Base-by-base conservation (phyloP, 257 asterid species). In the Parsonsia alboflavescens region DNA sequence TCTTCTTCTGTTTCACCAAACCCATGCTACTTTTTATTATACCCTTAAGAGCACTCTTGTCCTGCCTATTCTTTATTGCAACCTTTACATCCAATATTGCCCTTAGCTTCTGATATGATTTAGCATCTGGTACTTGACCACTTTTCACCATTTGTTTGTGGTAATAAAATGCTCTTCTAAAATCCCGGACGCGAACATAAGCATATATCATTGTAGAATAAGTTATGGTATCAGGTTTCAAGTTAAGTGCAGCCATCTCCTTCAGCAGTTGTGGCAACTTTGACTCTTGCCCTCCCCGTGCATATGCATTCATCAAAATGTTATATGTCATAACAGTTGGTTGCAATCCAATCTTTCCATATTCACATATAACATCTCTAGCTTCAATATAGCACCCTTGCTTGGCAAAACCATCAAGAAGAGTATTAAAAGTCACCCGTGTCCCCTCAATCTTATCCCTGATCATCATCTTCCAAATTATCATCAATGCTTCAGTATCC, bases 311-410 rank as follows among this genome's bases (percentile, higher is more conserved):
- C 70, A 94, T 89, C 84, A 92, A 77, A 93, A 94, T 94, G 74
- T 94, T 94, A 80, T 92, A 94, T 1, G 99, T 94, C 99, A 92
- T 85, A 78, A 95, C 92, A 17, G 90, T 88, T 11, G 98, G 99
- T 13, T 73, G 88, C 53, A 88, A 80, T 36, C 99, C 98, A n/a
- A 84, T 75, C 81, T 89, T 94, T 72, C 92, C 95, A 77, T 92
- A 94, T 80, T 92, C 99, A 10, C 82, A 82, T 48, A 92, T 71
- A 0, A 92, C 93, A 12, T 94, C 97, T 78, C 99, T 87, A 30
- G 97, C 97, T 75, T 92, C 97, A 7, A 79, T 77, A 49, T 89
- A 94, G 33, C 74, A 84, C 36, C 98, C 99, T 65, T 92, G 96
- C 80, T 94, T 94, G 9, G 98, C 91, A 39, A 92, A 92, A 22